These are phyloP conservation scores for Bipolaris gigantea DNA, from an alignment of 2,329 filamentous ascomycete species.

Conservation along the genomic window DNA sequence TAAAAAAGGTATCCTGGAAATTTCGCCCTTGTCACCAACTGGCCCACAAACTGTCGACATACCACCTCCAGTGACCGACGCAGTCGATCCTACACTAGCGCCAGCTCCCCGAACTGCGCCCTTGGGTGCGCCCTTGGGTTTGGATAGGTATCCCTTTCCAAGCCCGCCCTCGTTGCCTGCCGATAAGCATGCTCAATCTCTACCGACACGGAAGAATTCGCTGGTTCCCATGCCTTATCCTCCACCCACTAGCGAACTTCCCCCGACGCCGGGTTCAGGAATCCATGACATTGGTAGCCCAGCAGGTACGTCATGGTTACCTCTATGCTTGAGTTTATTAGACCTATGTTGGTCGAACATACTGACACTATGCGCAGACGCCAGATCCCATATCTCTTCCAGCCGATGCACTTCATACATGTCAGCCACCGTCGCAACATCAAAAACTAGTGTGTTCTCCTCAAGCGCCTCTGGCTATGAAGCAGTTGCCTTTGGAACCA, in stretches of 20 bases:
- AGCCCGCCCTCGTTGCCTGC: constrained; percentile 6
- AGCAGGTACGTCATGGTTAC: constrained; percentile 21
- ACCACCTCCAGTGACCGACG: neutral
- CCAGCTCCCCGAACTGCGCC: constrained; percentile 21
- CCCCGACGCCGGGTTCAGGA: constrained; percentile 19
- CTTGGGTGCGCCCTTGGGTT: neutral
- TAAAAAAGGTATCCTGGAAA: constrained; percentile 31
- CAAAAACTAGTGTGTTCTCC: constrained; percentile 27
- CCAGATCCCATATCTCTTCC: constrained; percentile 21
- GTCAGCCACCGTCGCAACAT: constrained; percentile 19
- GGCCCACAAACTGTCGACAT: constrained; percentile 18
- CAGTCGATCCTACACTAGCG: constrained; percentile 3
- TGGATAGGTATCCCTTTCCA: constrained; percentile 2
- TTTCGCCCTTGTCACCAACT: constrained; percentile 17
- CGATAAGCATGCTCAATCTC: constrained; percentile 7
- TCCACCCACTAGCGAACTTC: constrained; percentile 24
- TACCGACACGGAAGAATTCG: constrained; percentile 17
- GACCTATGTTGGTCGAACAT: neutral
- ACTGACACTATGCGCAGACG: constrained; percentile 14
- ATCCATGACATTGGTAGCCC: constrained; percentile 5
- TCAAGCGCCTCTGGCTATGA: constrained; percentile 22
- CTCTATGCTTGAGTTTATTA: neutral
- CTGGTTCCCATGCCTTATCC: constrained; percentile 17
- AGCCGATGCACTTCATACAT: constrained; percentile 24
- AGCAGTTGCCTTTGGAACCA: constrained; percentile 21